Conservation (phyloP, 2,329 filamentous ascomycete species). For the Huntiella bhutanensis region DNA sequence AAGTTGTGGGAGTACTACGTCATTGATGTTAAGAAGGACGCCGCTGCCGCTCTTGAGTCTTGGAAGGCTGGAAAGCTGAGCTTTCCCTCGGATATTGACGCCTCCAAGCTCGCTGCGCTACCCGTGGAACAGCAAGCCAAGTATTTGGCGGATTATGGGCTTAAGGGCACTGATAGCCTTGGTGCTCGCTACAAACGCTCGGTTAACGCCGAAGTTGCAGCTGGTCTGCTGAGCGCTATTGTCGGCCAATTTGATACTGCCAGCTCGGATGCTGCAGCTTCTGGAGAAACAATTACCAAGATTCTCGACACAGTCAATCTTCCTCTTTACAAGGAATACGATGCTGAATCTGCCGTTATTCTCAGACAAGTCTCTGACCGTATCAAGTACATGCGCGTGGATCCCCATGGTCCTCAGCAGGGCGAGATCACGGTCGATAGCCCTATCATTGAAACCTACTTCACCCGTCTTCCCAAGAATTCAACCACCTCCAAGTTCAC, state of each 20-base stretch:
- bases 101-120: constrained; percentile 13
- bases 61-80: constrained; percentile 47
- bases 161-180: constrained; percentile 53
- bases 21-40: constrained; percentile 56
- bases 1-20: constrained; percentile 90
- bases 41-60: constrained; percentile 46
- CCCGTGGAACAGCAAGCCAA: constrained; percentile 28
- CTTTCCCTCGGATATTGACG: constrained; percentile 26
- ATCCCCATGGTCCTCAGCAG: constrained; percentile 72
- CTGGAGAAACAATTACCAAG: constrained; percentile 34
- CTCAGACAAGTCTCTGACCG: constrained; percentile 85
- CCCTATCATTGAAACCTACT: constrained; percentile 84
- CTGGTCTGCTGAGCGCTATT: constrained; percentile 21
- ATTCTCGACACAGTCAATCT: constrained; percentile 75
- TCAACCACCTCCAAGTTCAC: constrained; percentile 59
- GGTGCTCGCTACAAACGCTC: constrained; percentile 60
- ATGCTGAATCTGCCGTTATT: constrained; percentile 62
- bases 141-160: constrained; percentile 48
- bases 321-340: constrained; percentile 80
- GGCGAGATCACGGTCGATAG: constrained; percentile 59
- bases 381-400: constrained; percentile 86
- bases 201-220: constrained; percentile 50
- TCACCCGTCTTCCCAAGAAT: constrained; percentile 71
- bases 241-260: constrained; percentile 30
- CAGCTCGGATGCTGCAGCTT: constrained; percentile 21